These are phyloP conservation scores for Parathielavia appendiculata DNA, from an alignment of 495 filamentous ascomycete genomes.

Conservation along the genomic window DNA sequence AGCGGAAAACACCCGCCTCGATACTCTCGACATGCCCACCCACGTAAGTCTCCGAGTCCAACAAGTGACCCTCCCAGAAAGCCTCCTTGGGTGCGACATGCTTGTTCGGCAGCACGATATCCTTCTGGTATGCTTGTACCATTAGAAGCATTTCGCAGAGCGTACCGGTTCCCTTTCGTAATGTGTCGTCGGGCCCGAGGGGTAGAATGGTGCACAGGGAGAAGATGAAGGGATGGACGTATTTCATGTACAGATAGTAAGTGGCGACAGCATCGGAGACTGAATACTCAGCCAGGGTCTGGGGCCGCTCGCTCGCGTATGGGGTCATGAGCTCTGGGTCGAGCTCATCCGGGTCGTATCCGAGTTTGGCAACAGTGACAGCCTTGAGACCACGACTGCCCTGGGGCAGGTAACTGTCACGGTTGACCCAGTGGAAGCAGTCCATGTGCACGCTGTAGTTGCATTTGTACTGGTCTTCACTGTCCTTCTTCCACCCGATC, in stretches of 20 bases:
- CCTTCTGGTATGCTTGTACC: conserved; percentile 92
- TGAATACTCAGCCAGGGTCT: conserved; percentile 94
- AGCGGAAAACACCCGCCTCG: conserved; percentile 93
- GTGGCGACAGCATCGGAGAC: conserved; percentile 98
- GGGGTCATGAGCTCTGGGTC: conserved; percentile 97
- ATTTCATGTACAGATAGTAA: conserved; percentile 99
- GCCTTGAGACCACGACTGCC: conserved; percentile 97
- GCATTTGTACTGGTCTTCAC: conserved; percentile 91
- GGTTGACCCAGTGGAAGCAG: conserved; percentile 97
- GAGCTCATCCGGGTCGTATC: conserved; percentile 96
- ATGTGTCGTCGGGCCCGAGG: conserved; percentile 82
- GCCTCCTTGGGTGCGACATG: conserved; percentile 84
- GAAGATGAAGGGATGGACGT: conserved; percentile 99
- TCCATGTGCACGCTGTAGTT: conserved; percentile 98
- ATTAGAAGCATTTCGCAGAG: conserved; percentile 98
- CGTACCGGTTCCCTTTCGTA: conserved; percentile 94
- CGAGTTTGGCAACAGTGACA: conserved; percentile 93
- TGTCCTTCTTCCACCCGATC: conserved; percentile 92
- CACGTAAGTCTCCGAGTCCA: conserved; percentile 97
- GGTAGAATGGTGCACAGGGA: conserved; percentile 96
- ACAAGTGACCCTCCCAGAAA: conserved; percentile 93
- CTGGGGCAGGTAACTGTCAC: conserved; percentile 96
- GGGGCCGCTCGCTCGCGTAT: conserved; percentile 86
- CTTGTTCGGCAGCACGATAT: conserved; percentile 93
- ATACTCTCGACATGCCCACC: conserved; percentile 99